A percentile compares a stretch with the other conserved stretches of the same genome.
phyloP scores from a whole-genome alignment of 2,329 filamentous ascomycete species.

The Neopestalotiopsis sp. region DNA sequence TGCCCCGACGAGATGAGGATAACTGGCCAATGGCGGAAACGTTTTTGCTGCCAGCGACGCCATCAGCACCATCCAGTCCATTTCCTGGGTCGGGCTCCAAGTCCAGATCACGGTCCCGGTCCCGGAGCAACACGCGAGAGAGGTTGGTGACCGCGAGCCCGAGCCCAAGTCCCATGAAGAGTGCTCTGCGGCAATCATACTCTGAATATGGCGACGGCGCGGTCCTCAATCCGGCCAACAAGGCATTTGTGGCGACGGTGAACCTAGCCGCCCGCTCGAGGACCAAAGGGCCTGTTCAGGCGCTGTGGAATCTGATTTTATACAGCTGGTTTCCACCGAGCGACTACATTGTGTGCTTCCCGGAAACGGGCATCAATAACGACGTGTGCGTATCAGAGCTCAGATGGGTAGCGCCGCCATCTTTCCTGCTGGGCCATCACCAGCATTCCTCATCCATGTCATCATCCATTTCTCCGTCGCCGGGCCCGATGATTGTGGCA shows the following conservation, averaged over 20 bases:
- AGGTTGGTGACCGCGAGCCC: background rate
- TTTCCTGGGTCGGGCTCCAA: background rate
- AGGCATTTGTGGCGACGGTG: background rate
- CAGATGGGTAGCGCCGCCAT: background rate
- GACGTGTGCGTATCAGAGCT: background rate
- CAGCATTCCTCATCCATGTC: background rate
- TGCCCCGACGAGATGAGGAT: background rate
- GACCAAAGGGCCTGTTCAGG: background rate
- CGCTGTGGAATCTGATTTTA: background rate
- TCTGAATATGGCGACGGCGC: background rate
- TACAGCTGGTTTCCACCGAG: constrained; percentile 5
- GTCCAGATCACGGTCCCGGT: background rate
- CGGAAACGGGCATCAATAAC: background rate
- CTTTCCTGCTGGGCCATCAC: background rate
- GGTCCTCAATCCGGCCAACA: background rate
- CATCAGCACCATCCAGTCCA: background rate
- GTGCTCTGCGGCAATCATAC: background rate
- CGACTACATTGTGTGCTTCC: background rate
- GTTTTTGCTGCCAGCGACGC: background rate
- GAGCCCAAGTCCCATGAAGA: background rate
- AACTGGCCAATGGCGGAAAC: background rate
- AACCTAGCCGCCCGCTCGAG: background rate
- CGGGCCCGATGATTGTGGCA: background rate
- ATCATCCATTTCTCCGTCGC: background rate
- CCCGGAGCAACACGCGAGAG: background rate